Evolutionary conservation across 2,329 filamentous ascomycete genomes (phyloP).

Genomic region (Verticillium nonalfalfae): DNA sequence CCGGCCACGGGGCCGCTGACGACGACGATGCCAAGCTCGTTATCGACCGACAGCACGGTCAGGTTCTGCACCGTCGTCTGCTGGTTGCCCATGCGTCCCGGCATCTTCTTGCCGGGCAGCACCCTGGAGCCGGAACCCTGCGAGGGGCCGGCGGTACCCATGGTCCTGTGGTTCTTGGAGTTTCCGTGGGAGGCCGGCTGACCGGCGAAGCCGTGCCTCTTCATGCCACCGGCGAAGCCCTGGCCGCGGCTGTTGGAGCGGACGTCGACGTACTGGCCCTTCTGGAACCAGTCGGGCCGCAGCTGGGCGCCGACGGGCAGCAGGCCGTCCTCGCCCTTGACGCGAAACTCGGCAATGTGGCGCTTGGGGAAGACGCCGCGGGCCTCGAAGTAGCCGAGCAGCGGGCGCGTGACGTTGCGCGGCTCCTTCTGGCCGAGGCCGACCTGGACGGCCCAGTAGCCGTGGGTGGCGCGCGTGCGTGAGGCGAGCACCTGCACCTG

Average conservation of each 20-base stretch:
- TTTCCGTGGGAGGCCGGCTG: conserved; percentile 93
- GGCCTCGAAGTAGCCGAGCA: conserved; percentile 82
- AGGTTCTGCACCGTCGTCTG: conserved; percentile 87
- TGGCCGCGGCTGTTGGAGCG: conserved; percentile 74
- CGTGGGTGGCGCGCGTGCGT: conserved; percentile 75
- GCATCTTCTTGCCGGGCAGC: conserved; percentile 95
- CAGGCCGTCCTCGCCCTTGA: conserved; percentile 66
- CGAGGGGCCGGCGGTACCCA: conserved; percentile 82
- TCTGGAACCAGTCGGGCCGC: conserved; percentile 82
- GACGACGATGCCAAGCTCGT: conserved; percentile 79
- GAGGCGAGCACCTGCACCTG: conserved; percentile 82
- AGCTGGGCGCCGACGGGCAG: conserved; percentile 70
- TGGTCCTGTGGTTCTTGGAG: conserved; percentile 85
- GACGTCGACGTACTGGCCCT: conserved; percentile 87
- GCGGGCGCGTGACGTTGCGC: conserved; percentile 71
- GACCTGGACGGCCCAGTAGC: conserved; percentile 92
- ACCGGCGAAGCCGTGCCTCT: conserved; percentile 82
- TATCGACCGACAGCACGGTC: conserved; percentile 81
- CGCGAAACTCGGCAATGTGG: conserved; percentile 80
- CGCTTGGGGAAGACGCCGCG: conserved; percentile 79
- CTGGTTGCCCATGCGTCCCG: conserved; percentile 89
- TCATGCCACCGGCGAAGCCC: conserved; percentile 98
- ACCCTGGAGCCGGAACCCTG: conserved; percentile 93
- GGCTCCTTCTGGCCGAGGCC: conserved; percentile 70
- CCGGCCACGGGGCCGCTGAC: conserved; percentile 83